A percentile compares a stretch with the other conserved stretches of the same genome.
Evolutionary conservation across 768 basidiomycete genomes (phyloP).

Genomic region (Hygrocybe punicea): DNA sequence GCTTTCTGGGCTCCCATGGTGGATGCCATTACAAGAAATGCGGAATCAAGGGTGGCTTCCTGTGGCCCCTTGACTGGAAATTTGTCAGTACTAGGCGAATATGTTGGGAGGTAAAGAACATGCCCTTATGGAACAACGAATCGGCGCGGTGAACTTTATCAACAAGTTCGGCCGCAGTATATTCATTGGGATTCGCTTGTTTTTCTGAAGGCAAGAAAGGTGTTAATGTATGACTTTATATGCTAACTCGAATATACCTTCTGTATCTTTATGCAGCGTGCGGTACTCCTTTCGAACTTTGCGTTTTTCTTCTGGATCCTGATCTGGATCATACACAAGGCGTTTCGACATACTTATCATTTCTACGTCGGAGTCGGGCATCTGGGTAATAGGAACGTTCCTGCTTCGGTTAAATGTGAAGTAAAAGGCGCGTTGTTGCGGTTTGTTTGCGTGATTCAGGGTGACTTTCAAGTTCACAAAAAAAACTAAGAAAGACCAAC

Average conservation of each 20-base stretch:
- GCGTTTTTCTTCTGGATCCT: constrained; percentile 78
- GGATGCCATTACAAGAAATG: constrained; percentile 71
- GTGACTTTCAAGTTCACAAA: too few relatives aligned
- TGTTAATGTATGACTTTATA: too few relatives aligned
- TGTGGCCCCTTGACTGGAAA: constrained; percentile 69
- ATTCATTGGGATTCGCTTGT: constrained; percentile 52
- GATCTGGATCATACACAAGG: constrained; percentile 74
- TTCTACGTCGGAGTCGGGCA: constrained; percentile 27
- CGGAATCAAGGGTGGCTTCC: constrained; percentile 88
- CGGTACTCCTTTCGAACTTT: constrained; percentile 72
- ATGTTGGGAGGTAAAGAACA: background rate
- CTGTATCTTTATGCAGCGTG: constrained; percentile 55
- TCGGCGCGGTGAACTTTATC: constrained; percentile 57
- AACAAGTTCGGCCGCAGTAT: constrained; percentile 53
- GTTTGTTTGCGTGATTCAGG: constrained; percentile 2
- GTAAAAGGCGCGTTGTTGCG: constrained; percentile 11
- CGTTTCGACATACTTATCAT: background rate
- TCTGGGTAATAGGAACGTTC: background rate
- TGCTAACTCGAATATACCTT: constrained; percentile 45
- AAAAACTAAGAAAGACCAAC: background rate
- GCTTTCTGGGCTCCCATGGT: constrained; percentile 82
- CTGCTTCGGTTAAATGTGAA: background rate
- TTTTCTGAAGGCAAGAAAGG: constrained; percentile 32
- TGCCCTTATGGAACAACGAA: constrained; percentile 62
- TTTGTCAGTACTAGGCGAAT: background rate